Base-by-base conservation (phyloP, 306 rosid species). In the Pterocarpus macrocarpus region DNA sequence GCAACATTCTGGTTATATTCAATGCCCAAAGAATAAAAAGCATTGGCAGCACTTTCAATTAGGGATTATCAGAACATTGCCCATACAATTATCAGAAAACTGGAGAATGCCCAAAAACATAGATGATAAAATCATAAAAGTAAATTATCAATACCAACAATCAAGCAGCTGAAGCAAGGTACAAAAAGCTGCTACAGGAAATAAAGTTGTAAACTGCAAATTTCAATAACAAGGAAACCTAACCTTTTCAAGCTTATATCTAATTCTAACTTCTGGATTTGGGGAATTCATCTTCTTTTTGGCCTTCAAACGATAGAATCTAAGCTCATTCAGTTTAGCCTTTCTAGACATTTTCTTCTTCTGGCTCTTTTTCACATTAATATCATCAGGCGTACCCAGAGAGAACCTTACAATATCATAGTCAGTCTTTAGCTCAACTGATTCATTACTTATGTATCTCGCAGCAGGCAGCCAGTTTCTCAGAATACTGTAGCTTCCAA, bases 201-300 rank as follows among this genome's bases (percentile, higher is more conserved):
- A 67, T 43, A 82, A 65, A 71, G 16, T 15, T 64, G 61, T 59
- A 50, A 64, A 71, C 75, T 34, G 41, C 10, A 68, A 63, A 52
- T 43, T 47, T 12, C 41, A 59, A 13, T 28, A 14, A 62, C 41
- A 38, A 32, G 39, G 52, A 77, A 75, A 13, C 34, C 84, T 47
- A 76, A 94, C 97, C 97, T 94, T 94, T 69, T 79, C 97, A 56
- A 92, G 92, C 75, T 89, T 91, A 89, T 94, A 94, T 82, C 90
- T 78, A 65, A 94, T 94, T 88, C 98, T 86, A 84, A 94, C 97
- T 87, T 86, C 92, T 38, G 98, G 97, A 80, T 92, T 94, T 71
- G 95, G 94, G 70, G 98, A 94, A 32, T 86, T 89, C 91, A 87
- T 92, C 89, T 94, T 90, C 90, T 90, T 90, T 84, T 85, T 90